Base-by-base conservation (phyloP, 129 eudicot genomes). In the Lactuca sativa region DNA sequence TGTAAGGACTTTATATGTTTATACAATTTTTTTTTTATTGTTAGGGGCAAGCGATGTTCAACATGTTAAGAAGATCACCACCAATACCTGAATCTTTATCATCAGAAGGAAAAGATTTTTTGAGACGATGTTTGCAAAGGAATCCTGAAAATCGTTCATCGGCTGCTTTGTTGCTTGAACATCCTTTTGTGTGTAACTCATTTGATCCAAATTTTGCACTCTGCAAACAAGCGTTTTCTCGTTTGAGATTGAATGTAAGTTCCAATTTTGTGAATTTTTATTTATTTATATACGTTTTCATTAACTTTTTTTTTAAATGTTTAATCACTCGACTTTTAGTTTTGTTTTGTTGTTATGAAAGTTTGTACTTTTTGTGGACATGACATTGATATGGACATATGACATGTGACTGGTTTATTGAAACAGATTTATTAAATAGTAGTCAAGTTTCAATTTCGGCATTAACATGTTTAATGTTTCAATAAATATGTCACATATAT, bases 21-120 rank as follows among this genome's bases (percentile, higher is more conserved):
- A n/a, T n/a, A n/a, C n/a, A n/a, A n/a, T n/a, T 25, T 31, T 59
- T 67, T 25, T 13, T 9, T 44, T 59, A 21, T 25, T 25, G 30
- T 25, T 82, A 89, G 90, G 92, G 81, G 71, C 86, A 86, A 80
- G 97, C 93, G 3, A 82, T 91, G 93, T 92, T 92, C 83, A 85
- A 72, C 66, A 91, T 86, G 25, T 70, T 92, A 74, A 64, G 82
- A 69, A 80, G 77, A 76, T 74, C 85, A 13, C 97, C 97, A 30
- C 69, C 95, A 15, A 79, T 86, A 66, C 96, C 98, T 6, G 95
- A 92, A 75, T 80, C 73, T 14, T 75, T 92, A 75, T 92, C 95
- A 62, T 43, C 82, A 21, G 96, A 85, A 74, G 98, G 98, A 31
- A 92, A 86, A 79, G 96, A 92, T 77, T 92, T 92, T 70, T 82